Base-by-base conservation (phyloP, 1,284 basidiomycete genomes). In the Malassezia furfur region DNA sequence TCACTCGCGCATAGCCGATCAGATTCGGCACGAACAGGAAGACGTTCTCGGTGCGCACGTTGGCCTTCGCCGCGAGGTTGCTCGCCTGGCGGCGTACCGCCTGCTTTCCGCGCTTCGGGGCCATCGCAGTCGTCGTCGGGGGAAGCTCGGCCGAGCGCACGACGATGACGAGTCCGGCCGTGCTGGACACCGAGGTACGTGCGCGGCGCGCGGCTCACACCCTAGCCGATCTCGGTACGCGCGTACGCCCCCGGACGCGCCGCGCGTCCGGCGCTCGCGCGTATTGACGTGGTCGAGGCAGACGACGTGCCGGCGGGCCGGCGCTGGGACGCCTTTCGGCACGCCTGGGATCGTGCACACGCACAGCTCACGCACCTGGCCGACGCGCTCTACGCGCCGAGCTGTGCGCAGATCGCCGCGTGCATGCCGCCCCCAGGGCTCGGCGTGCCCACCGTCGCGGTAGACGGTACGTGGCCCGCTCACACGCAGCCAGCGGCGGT, bases 1-100 rank as follows among this genome's bases (percentile, higher is more conserved):
- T 81, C 66, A 99, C 81, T 48, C 94, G 86, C 17, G 85, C 81
- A 76, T 99, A 99, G 28, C 91, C 91, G 76, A 98, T 96, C 71
- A 98, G 80, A 77, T 98, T 98, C 52, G 93, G 91, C 21, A 91
- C 83, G 78, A 96, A 98, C 61, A 96, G 62, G 36, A 73, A 73
- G 28, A 73, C 67, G 44, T 73, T 71, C 51, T 71, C 69, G 40
- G 43, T 38, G 19, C 22, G 11, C 21, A 32, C 21, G 11, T 15
- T 11, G 15, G 19, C 25, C 17, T 8, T 31, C 3, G 19, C 22
- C 10, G n/a, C 10, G 8, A 17, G 19, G 6, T 34, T 15, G 25
- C 15, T 39, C n/a, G 50, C 36, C 28, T 25, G 14, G 19, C 32
- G 17, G 34, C 25, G 48, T 39, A 19, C n/a, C 19, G 14, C 22